These are phyloP conservation scores for Thuja plicata DNA, from an alignment of 83 land plant species.

Conservation along the genomic window DNA sequence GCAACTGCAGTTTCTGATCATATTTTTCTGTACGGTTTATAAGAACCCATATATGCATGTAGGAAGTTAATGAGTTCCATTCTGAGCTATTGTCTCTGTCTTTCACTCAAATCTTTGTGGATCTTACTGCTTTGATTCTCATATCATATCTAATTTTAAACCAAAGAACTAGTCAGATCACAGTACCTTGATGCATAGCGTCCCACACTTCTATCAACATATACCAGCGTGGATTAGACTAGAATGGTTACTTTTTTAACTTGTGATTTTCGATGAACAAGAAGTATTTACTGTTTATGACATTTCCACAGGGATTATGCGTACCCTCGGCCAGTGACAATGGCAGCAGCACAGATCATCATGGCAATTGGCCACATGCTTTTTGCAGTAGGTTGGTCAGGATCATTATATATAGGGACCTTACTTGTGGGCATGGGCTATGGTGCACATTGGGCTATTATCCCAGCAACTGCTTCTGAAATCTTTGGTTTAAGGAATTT, in stretches of 20 bases:
- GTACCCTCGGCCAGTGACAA: slow-evolving; percentile 23
- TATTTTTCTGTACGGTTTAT: neutral
- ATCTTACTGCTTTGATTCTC: neutral
- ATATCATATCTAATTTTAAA: neutral
- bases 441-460: slow-evolving; percentile 39
- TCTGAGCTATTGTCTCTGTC: neutral
- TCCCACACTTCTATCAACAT: neutral
- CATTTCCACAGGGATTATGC: slow-evolving; percentile 32
- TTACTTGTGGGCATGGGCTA: slow-evolving; percentile 34
- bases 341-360: slow-evolving; percentile 25
- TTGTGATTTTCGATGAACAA: neutral
- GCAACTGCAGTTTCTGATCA: neutral
- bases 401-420: slow-evolving; percentile 33
- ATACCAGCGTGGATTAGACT: neutral
- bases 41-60: neutral
- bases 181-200: neutral
- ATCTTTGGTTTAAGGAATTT: slow-evolving; percentile 36
- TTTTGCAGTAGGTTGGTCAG: slow-evolving; percentile 31
- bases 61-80: neutral
- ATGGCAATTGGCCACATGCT: slow-evolving; percentile 34
- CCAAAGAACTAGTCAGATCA: neutral
- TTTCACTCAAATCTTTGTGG: neutral
- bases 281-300: neutral
- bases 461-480: slow-evolving; percentile 34
- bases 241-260: neutral